Evolutionary conservation across 495 filamentous ascomycete genomes (phyloP), one percentile per base, ranked within the genome.

Genomic region (Penicillium roqueforti): DNA sequence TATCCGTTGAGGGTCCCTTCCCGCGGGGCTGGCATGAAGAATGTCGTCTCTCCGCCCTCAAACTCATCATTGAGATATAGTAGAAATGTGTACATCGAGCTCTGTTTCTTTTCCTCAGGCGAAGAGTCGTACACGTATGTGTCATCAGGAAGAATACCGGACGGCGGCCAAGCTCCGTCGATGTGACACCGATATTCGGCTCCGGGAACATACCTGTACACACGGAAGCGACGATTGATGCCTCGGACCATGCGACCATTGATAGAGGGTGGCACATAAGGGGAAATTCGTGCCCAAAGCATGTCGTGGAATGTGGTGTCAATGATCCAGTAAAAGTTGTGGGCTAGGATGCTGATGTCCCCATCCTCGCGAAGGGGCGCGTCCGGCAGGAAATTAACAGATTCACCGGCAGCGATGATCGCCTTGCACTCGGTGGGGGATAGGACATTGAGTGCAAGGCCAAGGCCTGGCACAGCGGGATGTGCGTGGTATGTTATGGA

Each of bases 281-380:
- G 55, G 7, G 65, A 60, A 18, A 73, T 68, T 0, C 70, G 65
- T 1, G 61, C 51, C 70, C 70, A 73, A 22, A 73, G 68, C n/a
- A 66, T 56, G 36, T 73, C 68, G 42, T 73, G 70, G 63, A 73
- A 73, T 16, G 63, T 48, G 23, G 63, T 66, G 44, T 73, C 70
- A 39, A 73, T 60, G 10, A 73, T 55, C 70, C 70, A 73, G 59
- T 73, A 73, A 54, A 73, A 73, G 54, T 73, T 73, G 60, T 73
- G 68, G n/a, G 70, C 70, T 3, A 73, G 58, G 43, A 73, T 69
- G 55, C 68, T 71, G 54, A 70, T 56, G 36, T 71, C 70, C 7
- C 67, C 68, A 46, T 73, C 70, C 50, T 70, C 68, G 43, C 70
- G 70, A 26, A 71, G 59, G 38, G 70, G 70, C 8, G 65, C 68